Base-by-base conservation (phyloP, 805 yeast genomes). In the Candida namnaoensis region DNA sequence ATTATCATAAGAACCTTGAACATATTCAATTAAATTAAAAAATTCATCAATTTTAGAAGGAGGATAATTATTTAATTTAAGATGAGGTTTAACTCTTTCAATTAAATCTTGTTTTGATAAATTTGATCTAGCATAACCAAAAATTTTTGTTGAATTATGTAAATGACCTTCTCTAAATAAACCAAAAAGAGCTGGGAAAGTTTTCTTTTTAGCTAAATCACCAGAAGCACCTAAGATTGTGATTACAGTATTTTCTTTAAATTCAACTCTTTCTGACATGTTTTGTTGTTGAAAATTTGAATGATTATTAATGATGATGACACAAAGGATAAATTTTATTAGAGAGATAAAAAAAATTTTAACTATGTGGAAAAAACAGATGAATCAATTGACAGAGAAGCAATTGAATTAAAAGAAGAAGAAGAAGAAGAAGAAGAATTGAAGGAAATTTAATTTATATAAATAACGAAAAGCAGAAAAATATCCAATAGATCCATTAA, bases 191-290 rank as follows among this genome's bases (percentile, higher is more conserved):
- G 93, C 91, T 9, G 95, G 95, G 65, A 86, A 88, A 3, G 96
- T 90, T 68, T 90, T 90, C 80, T 90, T 90, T 69, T 87, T 88
- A 42, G 96, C 96, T 49, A 90, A 71, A 62, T 90, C 96, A 40
- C 97, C 97, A 23, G 95, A 85, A 36, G 97, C 97, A 41, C 97
- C 97, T 54, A 88, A 84, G 28, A 90, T 95, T 26, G 82, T 86
- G 53, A 90, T 72, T 36, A 78, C 70, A 8, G 86, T 80, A 64
- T 83, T 67, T 48, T 82, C 76, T 45, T 75, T 79, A 61, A 83
- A 84, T 44, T 56, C 57, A 27, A 56, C 54, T 14, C n/a, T n/a
- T n/a, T n/a, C n/a, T n/a, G n/a, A n/a, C n/a, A n/a, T n/a, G n/a
- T n/a, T n/a, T n/a, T n/a, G n/a, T n/a, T n/a, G n/a, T n/a, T n/a